A percentile compares a stretch with the other conserved stretches of the same genome.
phyloP scores from a whole-genome alignment of 1,284 basidiomycete species.

The Cystobasidium pallidum region DNA sequence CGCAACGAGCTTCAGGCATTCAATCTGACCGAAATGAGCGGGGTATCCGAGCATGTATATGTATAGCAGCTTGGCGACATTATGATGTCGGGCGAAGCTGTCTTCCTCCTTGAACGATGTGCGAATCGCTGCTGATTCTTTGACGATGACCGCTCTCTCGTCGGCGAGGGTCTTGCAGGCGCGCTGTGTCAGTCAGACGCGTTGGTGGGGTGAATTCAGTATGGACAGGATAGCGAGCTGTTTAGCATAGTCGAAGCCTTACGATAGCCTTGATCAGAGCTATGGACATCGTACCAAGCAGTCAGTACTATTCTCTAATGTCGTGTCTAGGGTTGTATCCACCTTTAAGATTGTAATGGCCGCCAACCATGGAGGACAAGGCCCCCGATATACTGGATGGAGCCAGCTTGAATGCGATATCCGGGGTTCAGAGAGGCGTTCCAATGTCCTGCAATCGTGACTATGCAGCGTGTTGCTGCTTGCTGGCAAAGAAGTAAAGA shows the following conservation, averaged over 20 bases:
- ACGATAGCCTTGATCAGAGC: constrained; percentile 89
- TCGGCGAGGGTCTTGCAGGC: constrained; percentile 88
- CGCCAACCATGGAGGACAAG: constrained; percentile 46
- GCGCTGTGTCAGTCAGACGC: constrained; percentile 49
- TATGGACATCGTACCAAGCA: constrained; percentile 55
- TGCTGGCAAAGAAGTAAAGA: too few relatives aligned
- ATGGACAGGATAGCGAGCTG: not conserved
- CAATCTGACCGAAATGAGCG: constrained; percentile 99
- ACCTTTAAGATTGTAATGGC: constrained; percentile 90
- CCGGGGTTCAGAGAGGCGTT: not conserved
- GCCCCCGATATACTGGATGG: constrained; percentile 18
- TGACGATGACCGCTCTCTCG: constrained; percentile 95
- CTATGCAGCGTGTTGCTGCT: too few relatives aligned
- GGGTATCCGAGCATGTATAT: constrained; percentile 99
- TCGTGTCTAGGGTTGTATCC: constrained; percentile 48
- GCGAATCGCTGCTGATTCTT: constrained; percentile 96
- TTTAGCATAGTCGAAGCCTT: not conserved
- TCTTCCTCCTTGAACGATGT: constrained; percentile 95
- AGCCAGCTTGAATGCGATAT: not conserved
- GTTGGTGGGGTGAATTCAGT: constrained; percentile 20
- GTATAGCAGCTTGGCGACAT: constrained; percentile 70
- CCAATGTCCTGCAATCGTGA: not conserved
- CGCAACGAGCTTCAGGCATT: constrained; percentile 99
- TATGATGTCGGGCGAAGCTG: constrained; percentile 46
- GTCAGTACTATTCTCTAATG: not conserved